These are phyloP conservation scores for Pseudogymnoascus sp. DNA, from an alignment of 2,329 filamentous ascomycete species.

Conservation along the genomic window DNA sequence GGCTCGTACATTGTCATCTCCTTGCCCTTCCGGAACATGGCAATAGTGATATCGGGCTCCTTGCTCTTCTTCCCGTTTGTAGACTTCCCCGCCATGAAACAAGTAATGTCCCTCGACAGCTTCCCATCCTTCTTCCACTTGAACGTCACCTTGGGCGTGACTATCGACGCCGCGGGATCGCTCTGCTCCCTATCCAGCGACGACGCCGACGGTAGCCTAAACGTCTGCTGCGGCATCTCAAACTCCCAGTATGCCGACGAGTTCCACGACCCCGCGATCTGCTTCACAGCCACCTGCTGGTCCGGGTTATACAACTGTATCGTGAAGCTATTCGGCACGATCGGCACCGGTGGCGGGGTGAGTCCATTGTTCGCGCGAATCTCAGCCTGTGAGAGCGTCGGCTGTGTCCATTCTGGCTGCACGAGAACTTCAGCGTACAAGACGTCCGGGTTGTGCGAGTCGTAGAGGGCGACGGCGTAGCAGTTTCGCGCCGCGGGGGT, in stretches of 20 bases:
- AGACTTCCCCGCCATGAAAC: constrained; percentile 73
- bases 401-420: constrained; percentile 77
- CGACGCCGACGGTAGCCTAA: constrained; percentile 71
- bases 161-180: constrained; percentile 46
- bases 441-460: constrained; percentile 71
- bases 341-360: constrained; percentile 58
- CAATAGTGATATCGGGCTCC: constrained; percentile 93
- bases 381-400: constrained; percentile 72
- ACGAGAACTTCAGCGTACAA: constrained; percentile 82
- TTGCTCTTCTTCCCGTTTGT: constrained; percentile 69
- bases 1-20: constrained; percentile 83
- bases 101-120: constrained; percentile 79
- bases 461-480: constrained; percentile 79
- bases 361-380: constrained; percentile 62
- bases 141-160: constrained; percentile 71
- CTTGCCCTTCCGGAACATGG: constrained; percentile 67
- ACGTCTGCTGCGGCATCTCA: constrained; percentile 79
- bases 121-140: constrained; percentile 85
- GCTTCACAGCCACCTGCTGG: constrained; percentile 64
- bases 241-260: constrained; percentile 81
- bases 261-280: constrained; percentile 70
- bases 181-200: constrained; percentile 65
- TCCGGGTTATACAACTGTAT: constrained; percentile 93
- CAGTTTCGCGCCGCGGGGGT: constrained; percentile 65
- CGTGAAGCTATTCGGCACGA: constrained; percentile 70